Base-by-base conservation (phyloP, 441 rosid genomes). In the Gossypium trilobum region DNA sequence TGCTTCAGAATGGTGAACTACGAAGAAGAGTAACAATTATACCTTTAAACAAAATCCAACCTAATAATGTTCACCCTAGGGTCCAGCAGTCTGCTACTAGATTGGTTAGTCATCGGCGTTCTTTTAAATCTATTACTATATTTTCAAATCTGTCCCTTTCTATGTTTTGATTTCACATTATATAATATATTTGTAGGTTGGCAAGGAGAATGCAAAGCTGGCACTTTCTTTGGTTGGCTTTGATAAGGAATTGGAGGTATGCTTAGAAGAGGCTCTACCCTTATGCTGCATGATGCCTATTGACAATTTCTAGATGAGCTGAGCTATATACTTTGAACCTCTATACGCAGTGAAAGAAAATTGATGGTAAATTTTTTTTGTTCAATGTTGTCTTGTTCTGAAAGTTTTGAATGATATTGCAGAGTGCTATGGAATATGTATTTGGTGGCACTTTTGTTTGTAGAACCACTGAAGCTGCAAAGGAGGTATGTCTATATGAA, bases 401-500 rank as follows among this genome's bases (percentile, higher is more conserved):
- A 74, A 70, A 50, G n/a, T 72, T 73, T 52, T 29, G 48, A 70
- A 81, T 59, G 73, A 48, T 74, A 6, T 73, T 84, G 85, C 92
- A 95, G 99, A 85, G 74, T 60, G 98, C 98, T 65, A 89, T 92
- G 95, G 96, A 95, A 79, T 92, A 85, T 79, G 93, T 92, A 77
- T 92, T 92, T 82, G 98, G 99, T 78, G 91, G 96, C 51, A 92
- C 96, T 39, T 95, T 91, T 78, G 91, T 95, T 72, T 95, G 99
- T 92, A 92, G 88, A 82, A 87, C 84, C 46, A 80, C 74, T 73
- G 89, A 92, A 70, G 90, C 88, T 73, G 99, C 99, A 59, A 88
- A 95, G 81, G 94, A 92, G 96, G 99, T 95, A 85, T 42, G 70
- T 5, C 4, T 19, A 56, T 70, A 25, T 44, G 54, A 42, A 64